Conservation (phyloP, 2,329 filamentous ascomycete genomes). For the Colletotrichum lentis region DNA sequence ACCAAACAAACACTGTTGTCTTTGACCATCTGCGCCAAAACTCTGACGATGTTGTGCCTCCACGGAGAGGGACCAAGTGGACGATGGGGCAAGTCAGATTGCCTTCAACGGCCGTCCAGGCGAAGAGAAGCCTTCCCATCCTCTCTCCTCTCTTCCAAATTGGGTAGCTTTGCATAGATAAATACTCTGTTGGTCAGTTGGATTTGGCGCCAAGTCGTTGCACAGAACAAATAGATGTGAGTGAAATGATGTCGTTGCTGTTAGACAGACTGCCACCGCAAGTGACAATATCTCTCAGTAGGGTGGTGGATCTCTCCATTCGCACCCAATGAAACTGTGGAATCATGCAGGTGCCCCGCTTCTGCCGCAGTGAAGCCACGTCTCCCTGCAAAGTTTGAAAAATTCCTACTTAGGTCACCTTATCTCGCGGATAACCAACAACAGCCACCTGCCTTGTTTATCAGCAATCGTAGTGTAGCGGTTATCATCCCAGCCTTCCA, state of each 20-base stretch:
- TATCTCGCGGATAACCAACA: fast-evolving
- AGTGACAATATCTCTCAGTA: background rate
- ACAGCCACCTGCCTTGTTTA: background rate
- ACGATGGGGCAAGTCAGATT: background rate
- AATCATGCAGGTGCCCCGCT: too few species aligned
- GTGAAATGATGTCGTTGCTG: too few species aligned
- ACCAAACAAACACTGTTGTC: background rate
- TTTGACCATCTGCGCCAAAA: background rate
- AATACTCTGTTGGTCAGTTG: background rate
- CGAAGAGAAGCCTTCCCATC: background rate
- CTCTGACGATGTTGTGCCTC: background rate
- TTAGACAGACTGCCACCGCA: background rate
- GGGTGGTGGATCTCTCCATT: background rate
- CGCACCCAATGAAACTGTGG: background rate
- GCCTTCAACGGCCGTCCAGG: background rate
- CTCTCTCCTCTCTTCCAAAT: background rate
- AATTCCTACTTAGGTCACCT: background rate
- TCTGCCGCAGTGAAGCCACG: background rate
- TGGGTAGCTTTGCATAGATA: too few species aligned
- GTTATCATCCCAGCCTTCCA: conserved; percentile 30
- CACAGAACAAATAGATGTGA: background rate
- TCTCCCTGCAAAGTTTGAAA: background rate
- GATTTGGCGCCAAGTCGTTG: background rate
- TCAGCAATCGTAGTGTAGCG: conserved; percentile 20
- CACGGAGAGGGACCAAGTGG: background rate